A percentile compares a stretch with the other conserved stretches of the same genome.
phyloP scores from a whole-genome alignment of 2,329 filamentous ascomycete genomes.

The Exophiala oligosperma region DNA sequence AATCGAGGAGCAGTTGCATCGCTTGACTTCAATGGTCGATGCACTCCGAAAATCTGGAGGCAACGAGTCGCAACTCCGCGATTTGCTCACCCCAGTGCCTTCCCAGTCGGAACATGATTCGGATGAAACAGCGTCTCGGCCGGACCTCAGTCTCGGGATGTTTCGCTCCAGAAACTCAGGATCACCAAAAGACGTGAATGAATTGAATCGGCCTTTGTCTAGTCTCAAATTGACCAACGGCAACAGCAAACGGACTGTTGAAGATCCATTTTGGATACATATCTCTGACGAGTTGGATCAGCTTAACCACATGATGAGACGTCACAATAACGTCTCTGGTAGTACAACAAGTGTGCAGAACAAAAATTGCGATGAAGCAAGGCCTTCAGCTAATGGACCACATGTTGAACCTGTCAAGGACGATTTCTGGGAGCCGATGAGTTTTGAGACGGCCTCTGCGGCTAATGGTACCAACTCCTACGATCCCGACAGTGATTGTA shows the following conservation, averaged over 20 bases:
- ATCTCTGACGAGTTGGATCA: constrained; percentile 24
- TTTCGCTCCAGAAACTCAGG: constrained; percentile 6
- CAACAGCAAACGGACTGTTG: background rate
- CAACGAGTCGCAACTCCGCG: constrained; percentile 4
- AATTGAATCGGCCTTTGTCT: constrained; percentile 19
- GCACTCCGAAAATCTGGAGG: constrained; percentile 36
- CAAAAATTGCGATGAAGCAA: constrained; percentile 6
- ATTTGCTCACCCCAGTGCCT: constrained; percentile 16
- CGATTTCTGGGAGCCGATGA: constrained; percentile 11
- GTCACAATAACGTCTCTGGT: constrained; percentile 25
- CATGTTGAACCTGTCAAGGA: constrained; percentile 2
- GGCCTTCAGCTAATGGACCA: background rate
- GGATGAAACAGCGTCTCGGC: constrained; percentile 39
- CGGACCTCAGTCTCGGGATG: constrained; percentile 39
- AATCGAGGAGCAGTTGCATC: constrained; percentile 45
- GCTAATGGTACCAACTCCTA: background rate
- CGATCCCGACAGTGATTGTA: constrained; percentile 11
- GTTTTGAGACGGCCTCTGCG: constrained; percentile 20
- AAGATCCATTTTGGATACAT: constrained; percentile 23
- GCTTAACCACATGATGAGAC: constrained; percentile 28
- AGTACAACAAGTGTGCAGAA: constrained; percentile 15
- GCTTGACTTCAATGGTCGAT: constrained; percentile 47
- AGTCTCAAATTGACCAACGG: constrained; percentile 11
- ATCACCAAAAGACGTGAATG: constrained; percentile 5
- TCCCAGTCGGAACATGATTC: constrained; percentile 15